phyloP scores from a whole-genome alignment of 495 filamentous ascomycete species.

The Aspergillus bertholletiae region DNA sequence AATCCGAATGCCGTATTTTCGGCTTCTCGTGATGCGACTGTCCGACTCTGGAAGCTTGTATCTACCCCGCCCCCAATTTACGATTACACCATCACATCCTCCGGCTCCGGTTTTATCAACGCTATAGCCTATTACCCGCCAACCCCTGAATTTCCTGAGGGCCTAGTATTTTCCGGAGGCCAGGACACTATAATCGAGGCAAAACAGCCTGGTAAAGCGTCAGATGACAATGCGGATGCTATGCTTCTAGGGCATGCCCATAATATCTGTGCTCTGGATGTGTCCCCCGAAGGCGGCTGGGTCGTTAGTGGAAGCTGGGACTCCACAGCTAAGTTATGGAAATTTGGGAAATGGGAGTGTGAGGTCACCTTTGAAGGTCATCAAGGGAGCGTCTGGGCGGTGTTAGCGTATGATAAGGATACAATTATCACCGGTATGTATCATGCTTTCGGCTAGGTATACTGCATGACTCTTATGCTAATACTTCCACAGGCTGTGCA shows the following conservation, averaged over 20 bases:
- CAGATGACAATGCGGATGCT: slow-evolving; percentile 74
- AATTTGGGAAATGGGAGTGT: slow-evolving; percentile 69
- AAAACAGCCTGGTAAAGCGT: slow-evolving; percentile 59
- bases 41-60: slow-evolving; percentile 77
- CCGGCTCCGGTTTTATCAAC: slow-evolving; percentile 82
- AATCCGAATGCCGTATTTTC: slow-evolving; percentile 69
- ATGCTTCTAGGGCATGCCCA: slow-evolving; percentile 80
- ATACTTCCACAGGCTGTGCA: slow-evolving; percentile 58
- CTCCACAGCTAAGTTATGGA: slow-evolving; percentile 75
- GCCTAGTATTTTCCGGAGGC: slow-evolving; percentile 81
- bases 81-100: slow-evolving; percentile 70
- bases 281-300: slow-evolving; percentile 61
- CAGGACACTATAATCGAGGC: slow-evolving; percentile 92
- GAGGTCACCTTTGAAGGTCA: slow-evolving; percentile 70
- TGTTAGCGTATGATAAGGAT: slow-evolving; percentile 74
- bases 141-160: slow-evolving; percentile 66
- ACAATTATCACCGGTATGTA: slow-evolving; percentile 76
- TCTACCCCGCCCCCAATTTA: slow-evolving; percentile 64
- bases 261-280: slow-evolving; percentile 86
- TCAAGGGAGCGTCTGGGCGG: slow-evolving; percentile 82
- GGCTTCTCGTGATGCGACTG: slow-evolving; percentile 86
- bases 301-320: slow-evolving; percentile 98
- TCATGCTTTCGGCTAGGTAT: background rate
- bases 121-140: slow-evolving; percentile 73
- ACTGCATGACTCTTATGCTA: slow-evolving; percentile 1